Base-by-base conservation (phyloP, 352 stramenopile genomes). In the Pythium guiyangense region DNA sequence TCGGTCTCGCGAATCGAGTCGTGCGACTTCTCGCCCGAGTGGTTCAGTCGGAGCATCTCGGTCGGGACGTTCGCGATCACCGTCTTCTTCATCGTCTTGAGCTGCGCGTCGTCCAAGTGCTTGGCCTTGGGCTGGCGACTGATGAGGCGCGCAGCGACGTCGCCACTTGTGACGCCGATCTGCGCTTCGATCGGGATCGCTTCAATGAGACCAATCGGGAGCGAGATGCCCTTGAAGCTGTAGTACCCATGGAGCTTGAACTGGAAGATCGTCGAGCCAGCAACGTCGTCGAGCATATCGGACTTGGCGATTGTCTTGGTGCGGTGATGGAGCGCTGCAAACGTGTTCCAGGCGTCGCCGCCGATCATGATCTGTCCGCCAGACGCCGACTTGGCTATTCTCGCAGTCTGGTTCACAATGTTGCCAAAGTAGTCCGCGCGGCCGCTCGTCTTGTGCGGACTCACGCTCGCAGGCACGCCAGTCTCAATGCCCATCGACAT, bases 401-500 rank as follows among this genome's bases (percentile, higher is more conserved):
- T 77, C 6, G 86, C 86, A 0, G 86, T 95, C 62, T 94, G 83
- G 60, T 95, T 95, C 55, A 95, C 86, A 59, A 95, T 94, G 64
- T 93, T 93, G 48, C 86, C 86, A 48, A 95, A 95, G 66, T 95
- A 95, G 63, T 95, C 86, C 9, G 86, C 86, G 18, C 86, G 83
- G 18, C 86, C 86, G 59, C 84, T 95, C 14, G 86, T 93, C 59
- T 93, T 95, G 69, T 95, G 86, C 8, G 86, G 86, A 55, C 81
- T 92, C 60, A 95, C 84, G 66, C 82, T 92, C 8, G 84, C 84
- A 4, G 86, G 86, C 18, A 91, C 65, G 17, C 86, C 86, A 4
- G 79, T 91, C 54, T 95, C 86, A 29, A 93, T 82, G 11, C 86
- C 86, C 78, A 95, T 95, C 0, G 83, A 92, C 76, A 95, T 95